Percentiles rank a stretch among this genome's conserved stretches.
phyloP scores from a whole-genome alignment of 2,329 filamentous ascomycete species.

The Penicillium sp. region DNA sequence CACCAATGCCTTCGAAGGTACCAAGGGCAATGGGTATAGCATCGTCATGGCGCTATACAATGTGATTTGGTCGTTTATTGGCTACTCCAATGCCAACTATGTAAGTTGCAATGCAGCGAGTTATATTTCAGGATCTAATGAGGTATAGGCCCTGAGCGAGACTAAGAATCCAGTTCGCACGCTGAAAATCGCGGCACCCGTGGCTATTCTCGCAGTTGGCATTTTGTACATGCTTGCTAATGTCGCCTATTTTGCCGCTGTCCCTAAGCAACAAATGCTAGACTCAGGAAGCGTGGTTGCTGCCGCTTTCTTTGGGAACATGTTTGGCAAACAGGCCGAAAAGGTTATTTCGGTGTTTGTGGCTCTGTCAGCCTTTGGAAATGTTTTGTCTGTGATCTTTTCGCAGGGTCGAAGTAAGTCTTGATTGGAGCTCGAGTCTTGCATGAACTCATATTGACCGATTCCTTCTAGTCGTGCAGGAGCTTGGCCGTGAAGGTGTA shows the following conservation, averaged over 20 bases:
- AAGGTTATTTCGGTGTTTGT: conserved; percentile 57
- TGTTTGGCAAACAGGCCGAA: conserved; percentile 52
- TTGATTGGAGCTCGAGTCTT: not conserved
- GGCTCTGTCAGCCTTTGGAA: conserved; percentile 56
- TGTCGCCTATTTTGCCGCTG: conserved; percentile 55
- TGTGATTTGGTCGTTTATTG: conserved; percentile 57
- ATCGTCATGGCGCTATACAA: conserved; percentile 57
- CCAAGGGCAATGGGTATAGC: conserved; percentile 37
- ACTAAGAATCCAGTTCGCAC: conserved; percentile 54
- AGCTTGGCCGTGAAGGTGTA: conserved; percentile 64
- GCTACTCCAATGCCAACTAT: conserved; percentile 60
- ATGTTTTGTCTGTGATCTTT: conserved; percentile 54
- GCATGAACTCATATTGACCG: conserved; percentile 2
- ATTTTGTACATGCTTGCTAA: conserved; percentile 54
- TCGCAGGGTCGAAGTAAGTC: conserved; percentile 38
- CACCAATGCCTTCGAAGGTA: conserved; percentile 36
- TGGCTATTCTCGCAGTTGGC: conserved; percentile 51
- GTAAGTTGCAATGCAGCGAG: conserved; percentile 29
- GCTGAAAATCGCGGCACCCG: conserved; percentile 51
- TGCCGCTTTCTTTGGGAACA: conserved; percentile 54
- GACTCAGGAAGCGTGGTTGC: conserved; percentile 51
- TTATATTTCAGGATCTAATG: conserved; percentile 10
- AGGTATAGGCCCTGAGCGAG: conserved; percentile 45
- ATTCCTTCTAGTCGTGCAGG: conserved; percentile 38
- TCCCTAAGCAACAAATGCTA: conserved; percentile 52